Evolutionary conservation across 2,329 filamentous ascomycete species (phyloP).

Genomic region (Trichoderma arundinaceum): DNA sequence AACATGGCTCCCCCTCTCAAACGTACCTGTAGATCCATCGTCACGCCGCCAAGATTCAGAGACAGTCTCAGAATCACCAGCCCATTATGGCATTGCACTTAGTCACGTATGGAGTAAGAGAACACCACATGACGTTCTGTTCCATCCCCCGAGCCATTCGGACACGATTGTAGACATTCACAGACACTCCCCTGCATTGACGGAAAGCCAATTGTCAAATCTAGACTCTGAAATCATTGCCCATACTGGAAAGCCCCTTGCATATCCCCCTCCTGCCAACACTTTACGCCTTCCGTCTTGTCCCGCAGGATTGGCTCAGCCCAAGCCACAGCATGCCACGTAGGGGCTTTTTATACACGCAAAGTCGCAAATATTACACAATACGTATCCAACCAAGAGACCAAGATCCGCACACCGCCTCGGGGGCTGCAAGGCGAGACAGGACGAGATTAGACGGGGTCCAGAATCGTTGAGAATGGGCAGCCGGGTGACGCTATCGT

Average conservation of each 20-base stretch:
- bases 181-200: slow-evolving; percentile 11
- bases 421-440: background rate
- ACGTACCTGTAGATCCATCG: slow-evolving; percentile 3
- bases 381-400: background rate
- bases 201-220: background rate
- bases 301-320: background rate
- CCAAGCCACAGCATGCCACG: slow-evolving; percentile 24
- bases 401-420: slow-evolving; percentile 1
- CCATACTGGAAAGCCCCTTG: background rate
- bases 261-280: slow-evolving; percentile 21
- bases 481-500: background rate
- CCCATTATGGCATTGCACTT: background rate
- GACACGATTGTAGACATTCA: background rate
- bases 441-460: background rate
- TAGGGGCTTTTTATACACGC: background rate
- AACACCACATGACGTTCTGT: slow-evolving; percentile 12
- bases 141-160: slow-evolving; percentile 3
- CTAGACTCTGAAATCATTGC: background rate
- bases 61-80: background rate
- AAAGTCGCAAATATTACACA: background rate
- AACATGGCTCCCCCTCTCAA: background rate
- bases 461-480: background rate
- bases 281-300: slow-evolving; percentile 8
- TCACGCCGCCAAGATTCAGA: background rate
- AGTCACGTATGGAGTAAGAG: slow-evolving; percentile 3